phyloP scores from a whole-genome alignment of 176 grass and related monocot species.

The Juncus inflexus region DNA sequence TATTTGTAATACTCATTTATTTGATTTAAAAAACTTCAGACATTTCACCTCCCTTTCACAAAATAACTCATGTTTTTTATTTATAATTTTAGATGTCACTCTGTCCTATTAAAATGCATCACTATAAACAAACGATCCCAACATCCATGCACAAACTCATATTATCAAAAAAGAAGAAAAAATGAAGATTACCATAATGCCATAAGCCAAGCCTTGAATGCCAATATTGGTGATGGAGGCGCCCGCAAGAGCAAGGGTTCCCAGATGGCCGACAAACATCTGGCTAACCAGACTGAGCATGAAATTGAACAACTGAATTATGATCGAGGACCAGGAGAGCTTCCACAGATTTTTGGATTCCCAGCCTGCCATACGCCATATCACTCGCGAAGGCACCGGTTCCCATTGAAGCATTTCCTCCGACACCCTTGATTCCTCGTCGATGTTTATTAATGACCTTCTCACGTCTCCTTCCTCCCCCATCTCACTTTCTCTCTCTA shows the following conservation, averaged over 20 bases:
- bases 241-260: slow-evolving; percentile 59
- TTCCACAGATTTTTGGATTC: slow-evolving; percentile 74
- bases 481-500: slow-evolving; percentile 34
- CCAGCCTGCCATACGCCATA: slow-evolving; percentile 43
- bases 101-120: no score
- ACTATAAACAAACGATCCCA: no score
- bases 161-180: no score
- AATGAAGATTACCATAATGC: slow-evolving; percentile 54
- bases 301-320: slow-evolving; percentile 64
- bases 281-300: slow-evolving; percentile 60
- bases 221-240: slow-evolving; percentile 78
- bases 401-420: slow-evolving; percentile 61
- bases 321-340: slow-evolving; percentile 68
- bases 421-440: slow-evolving; percentile 27
- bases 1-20: no score
- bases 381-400: slow-evolving; percentile 17
- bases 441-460: slow-evolving; percentile 27
- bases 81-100: no score
- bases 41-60: no score
- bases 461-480: slow-evolving; percentile 2
- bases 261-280: slow-evolving; percentile 85
- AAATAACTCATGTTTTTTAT: no score
- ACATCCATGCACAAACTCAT: no score
- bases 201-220: slow-evolving; percentile 73
- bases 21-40: no score